phyloP scores from a whole-genome alignment of 1,284 basidiomycete species.

The Sporisorium scitamineum region DNA sequence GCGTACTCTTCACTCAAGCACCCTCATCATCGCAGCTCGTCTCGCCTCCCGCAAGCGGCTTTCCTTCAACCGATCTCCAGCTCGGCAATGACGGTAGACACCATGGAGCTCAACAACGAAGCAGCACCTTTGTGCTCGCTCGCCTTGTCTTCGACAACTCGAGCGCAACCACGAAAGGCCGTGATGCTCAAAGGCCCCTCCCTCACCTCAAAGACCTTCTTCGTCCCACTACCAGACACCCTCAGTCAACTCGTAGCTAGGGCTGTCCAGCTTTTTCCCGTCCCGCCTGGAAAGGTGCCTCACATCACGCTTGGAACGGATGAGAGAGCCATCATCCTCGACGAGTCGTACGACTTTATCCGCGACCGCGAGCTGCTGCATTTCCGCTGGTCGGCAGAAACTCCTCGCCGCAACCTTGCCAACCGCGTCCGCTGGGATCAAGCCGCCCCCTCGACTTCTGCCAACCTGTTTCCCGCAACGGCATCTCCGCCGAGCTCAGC shows the following conservation, averaged over 20 bases:
- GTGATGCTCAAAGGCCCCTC: conserved; percentile 64
- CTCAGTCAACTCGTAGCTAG: conserved; percentile 58
- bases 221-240: conserved; percentile 57
- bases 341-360: conserved; percentile 62
- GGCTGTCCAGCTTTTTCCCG: conserved; percentile 58
- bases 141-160: conserved; percentile 11
- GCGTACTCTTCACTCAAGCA: no score
- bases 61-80: neutral
- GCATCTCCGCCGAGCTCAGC: conserved; percentile 19
- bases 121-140: conserved; percentile 1
- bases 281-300: conserved; percentile 61
- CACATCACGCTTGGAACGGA: conserved; percentile 59
- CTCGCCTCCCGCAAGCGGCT: neutral
- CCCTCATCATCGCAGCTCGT: neutral
- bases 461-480: conserved; percentile 12
- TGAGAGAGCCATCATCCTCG: conserved; percentile 59
- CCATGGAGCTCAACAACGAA: neutral
- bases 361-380: conserved; percentile 63
- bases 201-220: conserved; percentile 60
- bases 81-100: neutral
- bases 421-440: conserved; percentile 59
- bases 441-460: conserved; percentile 11
- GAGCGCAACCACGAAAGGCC: conserved; percentile 36
- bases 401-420: conserved; percentile 46
- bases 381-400: conserved; percentile 62